Base-by-base conservation (phyloP, 257 asterid genomes). In the Solanum dulcamara region DNA sequence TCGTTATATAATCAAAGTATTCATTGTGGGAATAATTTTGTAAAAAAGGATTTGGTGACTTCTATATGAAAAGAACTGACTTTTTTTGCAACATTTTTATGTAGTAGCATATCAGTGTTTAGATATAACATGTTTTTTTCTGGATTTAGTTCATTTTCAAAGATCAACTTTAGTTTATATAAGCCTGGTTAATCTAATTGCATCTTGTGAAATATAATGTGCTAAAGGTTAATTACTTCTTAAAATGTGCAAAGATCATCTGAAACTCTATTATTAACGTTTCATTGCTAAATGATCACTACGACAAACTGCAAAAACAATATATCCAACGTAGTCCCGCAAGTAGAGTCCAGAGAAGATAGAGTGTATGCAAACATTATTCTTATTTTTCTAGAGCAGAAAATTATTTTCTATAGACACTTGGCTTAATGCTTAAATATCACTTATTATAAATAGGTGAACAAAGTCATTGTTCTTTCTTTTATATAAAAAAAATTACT, bases 11-110 rank as follows among this genome's bases (percentile, higher is more conserved):
- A 79, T 46, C 42, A 79, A 9, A 79, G 83, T 79, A 50, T 9
- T 74, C 82, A 44, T 4, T 75, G 38, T 32, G 82, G 26, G 64
- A 46, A 77, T 79, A 17, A 79, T 79, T 46, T 15, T 79, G 83
- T 79, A 48, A 46, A 79, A 5, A 46, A 9, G 9, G 2, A 26
- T 44, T 75, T 44, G 60, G 8, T 44, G 22, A 74, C 81, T 74
- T 26, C 59, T 74, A 74, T 74, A 40, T 1, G 55, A 24, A 74
- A 74, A 74, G n/a, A 18, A 75, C 44, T 44, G 81, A 74, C 28
- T 35, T 35, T 38, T 71, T 42, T 26, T 46, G 62, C 60, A 28
- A 46, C 18, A 44, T 15, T 26, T 74, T 14, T 24, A 74, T 14
- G 35, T 7, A 33, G 35, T 5, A 5, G 35, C 22, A 38, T 38